Evolutionary conservation across 352 stramenopile species (phyloP), one percentile per base, ranked within the genome.

Genomic region (Phytophthora sansomeana): DNA sequence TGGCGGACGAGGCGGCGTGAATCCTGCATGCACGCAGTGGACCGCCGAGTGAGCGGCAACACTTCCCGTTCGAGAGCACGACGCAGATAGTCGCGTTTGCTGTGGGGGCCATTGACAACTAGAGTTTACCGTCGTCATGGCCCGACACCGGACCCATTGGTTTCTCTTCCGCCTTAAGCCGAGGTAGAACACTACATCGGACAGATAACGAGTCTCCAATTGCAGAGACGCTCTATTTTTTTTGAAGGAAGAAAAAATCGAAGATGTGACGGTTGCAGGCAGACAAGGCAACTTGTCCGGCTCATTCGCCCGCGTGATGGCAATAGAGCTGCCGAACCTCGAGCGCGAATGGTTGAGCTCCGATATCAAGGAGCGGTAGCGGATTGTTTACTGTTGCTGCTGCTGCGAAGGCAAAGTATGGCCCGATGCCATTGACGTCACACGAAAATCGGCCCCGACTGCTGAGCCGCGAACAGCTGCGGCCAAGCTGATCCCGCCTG

Each of bases 161-260:
- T 17, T 6, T 58, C 16, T 58, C 57, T 58, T 49, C 36, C 26
- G 29, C 36, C 21, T n/a, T 19, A 29, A 28, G 2, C 42, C 1
- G 33, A n/a, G 16, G 16, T 17, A 16, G 32, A 17, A 9, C 32
- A 13, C 3, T 4, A 4, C 6, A 39, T 38, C 33, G 50, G 59
- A 61, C 50, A 49, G n/a, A 44, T 44, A 46, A 28, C 8, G n/a
- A 24, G 17, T 6, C 17, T 39, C 33, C 21, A 24, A n/a, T 39
- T 39, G 33, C 33, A 39, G 9, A 41, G 35, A 41, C 42, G 51
- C 61, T 69, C 53, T 69, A 69, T 58, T 53, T 63, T n/a, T 60
- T 58, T 47, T 28, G 8, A 46, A 21, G 54, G 16, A 61, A 28
- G 56, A 68, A 47, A 72, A 67, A 56, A 29, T 72, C 64, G 64